A percentile compares a stretch with the other conserved stretches of the same genome.
Evolutionary conservation across 148 eudicot species (phyloP).

Genomic region (Rhododendron griersonianum): DNA sequence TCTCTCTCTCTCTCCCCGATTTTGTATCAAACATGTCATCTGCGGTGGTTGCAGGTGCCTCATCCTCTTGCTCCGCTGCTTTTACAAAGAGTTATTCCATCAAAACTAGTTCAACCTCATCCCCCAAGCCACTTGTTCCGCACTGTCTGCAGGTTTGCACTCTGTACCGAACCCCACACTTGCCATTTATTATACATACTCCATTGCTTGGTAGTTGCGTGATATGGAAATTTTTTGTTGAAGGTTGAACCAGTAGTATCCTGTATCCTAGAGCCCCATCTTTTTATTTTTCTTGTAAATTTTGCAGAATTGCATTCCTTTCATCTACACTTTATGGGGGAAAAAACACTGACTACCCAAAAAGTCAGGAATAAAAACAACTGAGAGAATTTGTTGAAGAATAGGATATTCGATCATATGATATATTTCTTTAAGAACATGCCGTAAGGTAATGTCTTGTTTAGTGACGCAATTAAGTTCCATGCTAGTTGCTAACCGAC

Average conservation of each 20-base stretch:
- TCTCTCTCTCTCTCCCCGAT: neutral
- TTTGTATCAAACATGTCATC: constrained; percentile 35
- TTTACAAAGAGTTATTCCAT: constrained; percentile 31
- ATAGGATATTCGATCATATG: neutral
- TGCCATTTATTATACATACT: neutral
- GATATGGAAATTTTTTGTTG: neutral
- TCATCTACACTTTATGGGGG: neutral
- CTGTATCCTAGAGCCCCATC: neutral
- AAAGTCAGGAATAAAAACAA: neutral
- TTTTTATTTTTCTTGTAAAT: neutral
- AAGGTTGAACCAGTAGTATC: neutral
- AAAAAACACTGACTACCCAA: neutral
- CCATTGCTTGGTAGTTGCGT: neutral
- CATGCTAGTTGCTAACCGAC: neutral
- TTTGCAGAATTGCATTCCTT: neutral
- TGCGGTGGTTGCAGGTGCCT: constrained; percentile 41
- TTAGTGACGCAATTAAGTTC: neutral
- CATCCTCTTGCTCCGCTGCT: constrained; percentile 43
- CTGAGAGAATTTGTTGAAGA: neutral
- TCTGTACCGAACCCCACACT: neutral
- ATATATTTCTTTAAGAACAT: neutral
- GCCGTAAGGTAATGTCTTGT: neutral
- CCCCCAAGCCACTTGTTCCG: constrained; percentile 17
- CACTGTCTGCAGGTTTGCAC: constrained; percentile 28
- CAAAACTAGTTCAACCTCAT: constrained; percentile 16